These are phyloP conservation scores for Coniochaeta pulveracea DNA, from an alignment of 2,329 filamentous ascomycete genomes.

Conservation along the genomic window DNA sequence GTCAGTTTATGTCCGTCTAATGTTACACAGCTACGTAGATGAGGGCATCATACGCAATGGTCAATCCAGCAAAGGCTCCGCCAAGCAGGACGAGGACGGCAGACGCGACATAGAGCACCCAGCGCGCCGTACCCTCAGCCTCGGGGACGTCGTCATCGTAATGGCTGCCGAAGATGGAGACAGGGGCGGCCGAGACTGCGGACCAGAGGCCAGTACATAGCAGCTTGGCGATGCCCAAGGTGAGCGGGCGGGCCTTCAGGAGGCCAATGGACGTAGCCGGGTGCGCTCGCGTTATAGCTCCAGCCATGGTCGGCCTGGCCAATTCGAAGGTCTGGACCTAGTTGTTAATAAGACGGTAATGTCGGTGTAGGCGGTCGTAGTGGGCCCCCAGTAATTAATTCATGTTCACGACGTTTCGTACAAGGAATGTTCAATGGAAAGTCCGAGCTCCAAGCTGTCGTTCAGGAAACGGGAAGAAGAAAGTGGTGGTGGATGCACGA, in stretches of 20 bases:
- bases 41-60: constrained; percentile 57
- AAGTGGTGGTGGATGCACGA: too few species aligned
- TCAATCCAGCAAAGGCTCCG: constrained; percentile 89
- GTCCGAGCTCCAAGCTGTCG: too few species aligned
- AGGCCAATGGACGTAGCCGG: constrained; percentile 11
- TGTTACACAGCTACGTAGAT: neutral
- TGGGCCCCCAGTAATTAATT: too few species aligned
- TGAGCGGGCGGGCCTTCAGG: constrained; percentile 11
- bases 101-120: constrained; percentile 72
- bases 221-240: constrained; percentile 37
- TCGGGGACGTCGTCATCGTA: constrained; percentile 34
- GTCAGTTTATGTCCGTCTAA: constrained; percentile 4
- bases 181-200: constrained; percentile 35
- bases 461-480: too few species aligned
- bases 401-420: too few species aligned
- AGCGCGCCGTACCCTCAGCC: constrained; percentile 53
- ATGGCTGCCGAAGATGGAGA: constrained; percentile 22
- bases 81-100: constrained; percentile 74
- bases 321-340: too few species aligned
- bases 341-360: too few species aligned
- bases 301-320: constrained; percentile 1
- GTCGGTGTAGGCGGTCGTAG: too few species aligned
- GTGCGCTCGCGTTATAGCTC: neutral
- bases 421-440: too few species aligned
- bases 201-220: constrained; percentile 36